Base-by-base conservation (phyloP, 2,329 filamentous ascomycete genomes). In the Blastomyces emzantsi region DNA sequence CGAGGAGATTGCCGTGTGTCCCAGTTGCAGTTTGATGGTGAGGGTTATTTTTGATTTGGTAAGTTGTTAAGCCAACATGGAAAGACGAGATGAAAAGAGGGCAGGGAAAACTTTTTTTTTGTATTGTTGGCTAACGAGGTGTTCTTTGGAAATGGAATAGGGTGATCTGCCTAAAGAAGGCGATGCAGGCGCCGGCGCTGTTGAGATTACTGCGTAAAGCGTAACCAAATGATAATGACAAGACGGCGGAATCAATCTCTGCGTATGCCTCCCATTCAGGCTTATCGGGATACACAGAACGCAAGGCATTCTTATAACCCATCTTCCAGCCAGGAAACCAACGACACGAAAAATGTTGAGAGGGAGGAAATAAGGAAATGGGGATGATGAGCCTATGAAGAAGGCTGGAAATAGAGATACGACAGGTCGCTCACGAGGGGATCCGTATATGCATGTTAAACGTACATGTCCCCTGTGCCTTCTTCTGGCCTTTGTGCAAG, bases 21-120 rank as follows among this genome's bases (percentile, higher is more conserved):
- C 94, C 28, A 97, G 92, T 74, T 99, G 94, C 77, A 97, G 92
- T 76, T 80, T 99, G 70, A 96, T 96, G 91, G 96, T 99, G 64
- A 81, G 88, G 64, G 92, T 99, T 17, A 95, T 99, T 57, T 99
- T 92, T 70, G 94, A 97, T 68, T 76, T 85, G 73, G 91, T 94
- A 76, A 70, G 39, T 15, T 41, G 9, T 41, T 5, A 41, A 41
- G n/a, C n/a, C n/a, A n/a, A n/a, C n/a, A n/a, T n/a, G n/a, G n/a
- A n/a, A n/a, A n/a, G n/a, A n/a, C n/a, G n/a, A n/a, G n/a, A n/a
- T n/a, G n/a, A n/a, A 19, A 43, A 19, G 41, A 43, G 41, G 41
- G 41, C 15, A 19, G 15, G 41, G 15, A 43, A 19, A 17, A n/a
- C 6, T 22, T 39, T 17, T 41, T 17, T 28, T 6, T 51, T 13